Percentiles rank a stretch among this genome's conserved stretches.
Evolutionary conservation across 1,139 yeast species (phyloP).

Genomic region (Nakaseomyces kungkrabaensis): DNA sequence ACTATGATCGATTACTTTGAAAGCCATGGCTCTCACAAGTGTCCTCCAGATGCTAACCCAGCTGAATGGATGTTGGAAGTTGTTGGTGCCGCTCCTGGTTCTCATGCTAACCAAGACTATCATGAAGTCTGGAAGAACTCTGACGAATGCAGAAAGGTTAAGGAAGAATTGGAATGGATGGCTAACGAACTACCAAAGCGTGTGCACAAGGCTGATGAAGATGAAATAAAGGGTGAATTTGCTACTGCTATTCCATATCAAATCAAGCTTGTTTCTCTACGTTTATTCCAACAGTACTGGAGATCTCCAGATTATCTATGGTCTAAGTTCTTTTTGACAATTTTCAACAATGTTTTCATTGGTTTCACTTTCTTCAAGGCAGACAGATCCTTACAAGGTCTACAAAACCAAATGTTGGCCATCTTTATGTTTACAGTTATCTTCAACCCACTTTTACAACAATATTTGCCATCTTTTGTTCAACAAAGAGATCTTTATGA

Average conservation of each 20-base stretch:
- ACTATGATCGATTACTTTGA: conserved; percentile 60
- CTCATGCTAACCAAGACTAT: conserved; percentile 54
- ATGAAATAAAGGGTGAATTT: conserved; percentile 23
- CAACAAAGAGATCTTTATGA: conserved; percentile 67
- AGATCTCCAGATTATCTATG: conserved; percentile 52
- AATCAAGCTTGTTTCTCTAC: conserved; percentile 40
- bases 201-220: conserved; percentile 32
- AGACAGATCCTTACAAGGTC: conserved; percentile 45
- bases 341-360: conserved; percentile 48
- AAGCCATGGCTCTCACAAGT: conserved; percentile 50
- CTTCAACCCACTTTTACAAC: conserved; percentile 54
- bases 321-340: conserved; percentile 41
- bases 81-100: conserved; percentile 73
- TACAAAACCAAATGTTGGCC: conserved; percentile 57
- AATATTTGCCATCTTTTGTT: conserved; percentile 59
- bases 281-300: conserved; percentile 49
- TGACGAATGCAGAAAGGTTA: conserved; percentile 39
- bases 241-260: conserved; percentile 42
- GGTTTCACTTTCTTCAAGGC: conserved; percentile 71
- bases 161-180: conserved; percentile 36
- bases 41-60: conserved; percentile 60
- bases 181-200: conserved; percentile 33
- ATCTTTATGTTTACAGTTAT: conserved; percentile 53
- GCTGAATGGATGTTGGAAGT: conserved; percentile 77
- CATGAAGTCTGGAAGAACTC: conserved; percentile 56